Percentiles rank a stretch among this genome's conserved stretches.
Conservation (phyloP, 768 basidiomycete genomes). For the Boletus edulis region DNA sequence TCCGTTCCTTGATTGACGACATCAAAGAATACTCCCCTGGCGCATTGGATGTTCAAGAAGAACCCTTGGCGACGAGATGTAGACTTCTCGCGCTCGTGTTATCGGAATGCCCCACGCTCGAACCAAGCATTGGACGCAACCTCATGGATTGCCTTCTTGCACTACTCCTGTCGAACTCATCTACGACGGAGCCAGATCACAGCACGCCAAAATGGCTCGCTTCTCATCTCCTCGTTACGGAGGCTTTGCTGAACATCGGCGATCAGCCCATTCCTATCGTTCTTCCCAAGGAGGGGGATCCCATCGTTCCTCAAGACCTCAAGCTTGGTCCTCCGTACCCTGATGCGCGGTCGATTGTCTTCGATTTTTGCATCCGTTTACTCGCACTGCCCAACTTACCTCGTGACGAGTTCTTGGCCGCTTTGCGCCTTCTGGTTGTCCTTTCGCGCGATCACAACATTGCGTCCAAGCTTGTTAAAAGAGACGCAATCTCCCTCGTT, state of each 20-base stretch:
- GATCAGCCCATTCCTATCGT: slow-evolving; percentile 67
- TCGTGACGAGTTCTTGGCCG: slow-evolving; percentile 79
- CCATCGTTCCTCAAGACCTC: slow-evolving; percentile 49
- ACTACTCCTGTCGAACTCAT: slow-evolving; percentile 57
- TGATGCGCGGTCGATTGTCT: slow-evolving; percentile 63
- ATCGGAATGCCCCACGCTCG: slow-evolving; percentile 65
- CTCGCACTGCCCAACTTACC: slow-evolving; percentile 62
- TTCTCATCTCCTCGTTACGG: slow-evolving; percentile 79
- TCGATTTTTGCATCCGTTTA: slow-evolving; percentile 75
- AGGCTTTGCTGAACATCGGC: slow-evolving; percentile 74
- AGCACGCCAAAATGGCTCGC: slow-evolving; percentile 83
- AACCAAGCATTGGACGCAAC: slow-evolving; percentile 51
- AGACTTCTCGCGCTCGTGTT: slow-evolving; percentile 83
- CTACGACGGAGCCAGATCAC: slow-evolving; percentile 50
- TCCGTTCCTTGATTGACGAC: slow-evolving; percentile 74
- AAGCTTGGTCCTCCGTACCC: slow-evolving; percentile 57
- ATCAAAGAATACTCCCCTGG: slow-evolving; percentile 64
- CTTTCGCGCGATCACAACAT: slow-evolving; percentile 71
- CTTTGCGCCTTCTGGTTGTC: slow-evolving; percentile 78
- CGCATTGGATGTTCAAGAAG: slow-evolving; percentile 69
- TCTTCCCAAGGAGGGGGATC: slow-evolving; percentile 70
- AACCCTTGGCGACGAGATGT: slow-evolving; percentile 76
- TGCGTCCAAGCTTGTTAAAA: slow-evolving; percentile 66
- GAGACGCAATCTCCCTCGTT: slow-evolving; percentile 59
- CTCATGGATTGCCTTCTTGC: slow-evolving; percentile 71